Evolutionary conservation across 495 filamentous ascomycete species (phyloP), one percentile per base, ranked within the genome.

Genomic region (Neurospora sp.): DNA sequence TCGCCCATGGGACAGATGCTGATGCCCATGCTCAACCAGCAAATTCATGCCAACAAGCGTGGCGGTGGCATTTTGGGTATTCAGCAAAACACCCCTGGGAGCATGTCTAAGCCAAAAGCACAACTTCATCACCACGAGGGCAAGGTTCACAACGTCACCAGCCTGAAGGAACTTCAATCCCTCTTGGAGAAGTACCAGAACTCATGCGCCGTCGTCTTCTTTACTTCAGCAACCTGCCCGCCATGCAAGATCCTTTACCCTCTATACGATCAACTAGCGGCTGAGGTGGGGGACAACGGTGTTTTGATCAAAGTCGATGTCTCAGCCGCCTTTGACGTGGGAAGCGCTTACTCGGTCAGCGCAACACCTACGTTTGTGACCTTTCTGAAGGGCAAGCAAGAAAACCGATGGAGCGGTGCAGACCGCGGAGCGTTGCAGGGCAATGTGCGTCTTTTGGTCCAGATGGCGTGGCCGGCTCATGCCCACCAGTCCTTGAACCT

Each of bases 1-100:
- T 97, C 96, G 0, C 94, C 95, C 0, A 93, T 98, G 74, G 96
- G 96, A 1, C 90, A 92, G 78, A 96, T 97, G 90, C 81, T 99
- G 70, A 89, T 89, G 79, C 93, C 94, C 20, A 89, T 93, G 76
- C 87, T 99, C 16, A 92, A 93, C 73, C 82, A 82, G 69, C 89
- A 93, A 73, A 88, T 98, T 79, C 85, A 90, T 31, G 87, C 89
- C 45, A 87, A 90, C 45, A 92, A 90, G 53, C 82, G 80, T 35
- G 75, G 75, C 14, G 84, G 84, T 16, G 84, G 84, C 39, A 80
- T 87, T n/a, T 77, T 88, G 27, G 86, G 86, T 14, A 82, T 87
- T n/a, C 81, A 82, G 70, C 75, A 82, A 22, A 76, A 77, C 40
- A 76, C 78, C 35, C 77, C 78, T 38, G 79, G 78, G 17, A 73